A percentile compares a stretch with the other conserved stretches of the same genome.
These are phyloP conservation scores for Sarocladiaceae sp. DNA, from an alignment of 2,329 filamentous ascomycete genomes.

Conservation along the genomic window DNA sequence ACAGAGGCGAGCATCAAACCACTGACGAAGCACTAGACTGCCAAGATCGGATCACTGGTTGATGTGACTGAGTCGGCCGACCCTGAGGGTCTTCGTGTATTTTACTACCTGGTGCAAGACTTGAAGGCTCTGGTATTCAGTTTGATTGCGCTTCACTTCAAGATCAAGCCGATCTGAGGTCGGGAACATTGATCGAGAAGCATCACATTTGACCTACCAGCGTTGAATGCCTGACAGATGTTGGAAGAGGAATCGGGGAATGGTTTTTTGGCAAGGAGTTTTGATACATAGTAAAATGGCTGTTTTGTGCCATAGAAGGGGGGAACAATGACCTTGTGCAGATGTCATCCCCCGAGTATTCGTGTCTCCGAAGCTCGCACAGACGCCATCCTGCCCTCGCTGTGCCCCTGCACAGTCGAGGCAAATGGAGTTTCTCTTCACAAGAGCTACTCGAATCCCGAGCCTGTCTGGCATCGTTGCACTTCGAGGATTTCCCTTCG, in stretches of 20 bases:
- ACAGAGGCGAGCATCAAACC: not conserved
- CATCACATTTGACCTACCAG: not conserved
- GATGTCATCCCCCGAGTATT: too few relatives aligned
- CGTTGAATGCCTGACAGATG: too few relatives aligned
- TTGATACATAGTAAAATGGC: not conserved
- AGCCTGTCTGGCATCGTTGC: too few relatives aligned
- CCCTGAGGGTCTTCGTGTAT: constrained; percentile 90
- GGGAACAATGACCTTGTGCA: too few relatives aligned
- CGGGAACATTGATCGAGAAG: not conserved
- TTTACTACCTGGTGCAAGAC: constrained; percentile 98
- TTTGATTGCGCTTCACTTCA: constrained; percentile 93
- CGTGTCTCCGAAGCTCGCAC: too few relatives aligned
- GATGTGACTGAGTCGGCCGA: constrained; percentile 96
- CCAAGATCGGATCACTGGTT: constrained; percentile 94
- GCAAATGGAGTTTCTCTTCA: too few relatives aligned
- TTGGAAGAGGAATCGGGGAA: too few relatives aligned
- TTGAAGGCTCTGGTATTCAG: constrained; percentile 96
- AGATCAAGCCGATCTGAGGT: constrained; percentile 71
- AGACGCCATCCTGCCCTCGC: too few relatives aligned
- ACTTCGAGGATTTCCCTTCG: too few relatives aligned
- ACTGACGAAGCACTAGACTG: constrained; percentile 55
- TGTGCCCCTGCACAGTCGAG: too few relatives aligned
- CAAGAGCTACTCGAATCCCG: too few relatives aligned
- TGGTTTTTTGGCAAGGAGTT: constrained; percentile 8
- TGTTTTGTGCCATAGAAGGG: too few relatives aligned